A percentile compares a stretch with the other conserved stretches of the same genome.
Evolutionary conservation across 2,329 filamentous ascomycete species (phyloP).

Genomic region (Cytospora piceae): DNA sequence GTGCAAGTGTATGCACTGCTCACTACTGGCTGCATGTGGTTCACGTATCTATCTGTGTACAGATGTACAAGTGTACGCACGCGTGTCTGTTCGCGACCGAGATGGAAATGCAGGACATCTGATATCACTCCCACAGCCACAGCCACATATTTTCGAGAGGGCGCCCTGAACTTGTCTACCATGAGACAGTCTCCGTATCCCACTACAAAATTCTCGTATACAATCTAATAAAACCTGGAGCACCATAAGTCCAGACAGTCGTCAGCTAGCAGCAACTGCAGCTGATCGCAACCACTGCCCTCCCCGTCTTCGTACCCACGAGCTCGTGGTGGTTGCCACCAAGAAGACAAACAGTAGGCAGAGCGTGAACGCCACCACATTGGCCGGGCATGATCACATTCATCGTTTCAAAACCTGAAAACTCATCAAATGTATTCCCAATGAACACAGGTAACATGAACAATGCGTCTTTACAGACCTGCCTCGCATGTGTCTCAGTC

Average conservation of each 20-base stretch:
- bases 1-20: neutral
- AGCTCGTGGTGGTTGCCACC: neutral
- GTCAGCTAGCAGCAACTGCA: neutral
- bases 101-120: neutral
- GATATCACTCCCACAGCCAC: neutral
- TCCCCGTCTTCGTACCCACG: neutral
- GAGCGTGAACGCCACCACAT: neutral
- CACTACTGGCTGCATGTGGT: neutral
- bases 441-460: neutral
- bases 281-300: neutral
- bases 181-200: neutral
- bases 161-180: neutral
- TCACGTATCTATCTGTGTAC: neutral
- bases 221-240: neutral
- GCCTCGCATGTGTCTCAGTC: neutral
- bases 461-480: neutral
- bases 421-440: neutral
- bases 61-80: neutral
- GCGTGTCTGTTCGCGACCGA: neutral
- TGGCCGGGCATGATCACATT: neutral
- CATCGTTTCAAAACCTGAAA: neutral
- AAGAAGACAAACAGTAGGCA: neutral
- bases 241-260: neutral
- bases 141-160: neutral
- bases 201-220: neutral